Base-by-base conservation (phyloP, 2,329 filamentous ascomycete genomes). In the Trichoderma sp. region DNA sequence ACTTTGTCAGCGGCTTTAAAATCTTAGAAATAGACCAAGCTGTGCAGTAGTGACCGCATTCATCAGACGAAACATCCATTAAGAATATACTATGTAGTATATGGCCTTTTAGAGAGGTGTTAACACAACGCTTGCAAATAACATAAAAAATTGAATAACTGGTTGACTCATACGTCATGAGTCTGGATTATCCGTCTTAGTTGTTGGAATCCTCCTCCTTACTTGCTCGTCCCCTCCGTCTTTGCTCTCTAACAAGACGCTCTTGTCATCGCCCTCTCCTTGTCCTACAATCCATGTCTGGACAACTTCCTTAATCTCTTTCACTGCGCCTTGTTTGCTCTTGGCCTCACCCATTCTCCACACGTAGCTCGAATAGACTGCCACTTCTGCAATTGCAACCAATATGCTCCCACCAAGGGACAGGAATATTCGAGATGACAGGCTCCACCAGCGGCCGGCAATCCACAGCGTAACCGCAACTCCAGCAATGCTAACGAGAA, bases 401-500 rank as follows among this genome's bases (percentile, higher is more conserved):
- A 91, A 74, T 1, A 90, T 79, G 69, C 89, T 89, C 1, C 91
- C 90, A 7, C 85, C 86, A 81, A 95, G 84, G 35, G 90, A 90
- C 59, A 94, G 78, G 45, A 91, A 90, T 69, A 95, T 75, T 29
- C 92, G 82, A 52, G 88, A 84, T 0, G 91, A 88, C 1, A 90
- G 86, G 70, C 85, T 89, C 92, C 91, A 94, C 84, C 91, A 92
- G 60, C 89, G 84, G 1, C 90, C 90, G 17, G 86, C 85, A n/a
- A 93, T 84, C 92, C 92, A 95, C 37, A 95, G 85, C 8, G 91
- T 92, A 2, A 86, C 88, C 3, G 89, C 90, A 60, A 91, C 91
- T 53, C 94, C 92, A 3, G 94, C 81, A 64, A 97, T 91, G 61
- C 92, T 97, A 64, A 97, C 84, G 45, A 97, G 81, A 60, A 98